phyloP scores from a whole-genome alignment of 2,329 filamentous ascomycete species.

The Talaromyces sp. region DNA sequence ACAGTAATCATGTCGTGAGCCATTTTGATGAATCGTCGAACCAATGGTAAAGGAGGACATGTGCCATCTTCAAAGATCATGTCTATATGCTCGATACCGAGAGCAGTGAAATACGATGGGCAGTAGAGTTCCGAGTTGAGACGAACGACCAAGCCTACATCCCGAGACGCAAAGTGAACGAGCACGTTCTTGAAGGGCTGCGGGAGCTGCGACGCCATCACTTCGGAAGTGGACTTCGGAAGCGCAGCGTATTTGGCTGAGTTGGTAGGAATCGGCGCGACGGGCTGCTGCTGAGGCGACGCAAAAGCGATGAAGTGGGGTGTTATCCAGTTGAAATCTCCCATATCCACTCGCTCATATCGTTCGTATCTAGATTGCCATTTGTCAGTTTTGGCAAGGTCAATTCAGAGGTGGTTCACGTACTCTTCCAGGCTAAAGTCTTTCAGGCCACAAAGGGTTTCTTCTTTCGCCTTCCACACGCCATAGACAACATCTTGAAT shows the following conservation, averaged over 20 bases:
- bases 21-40: conserved; percentile 89
- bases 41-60: conserved; percentile 81
- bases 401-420: conserved; percentile 20
- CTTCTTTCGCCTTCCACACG: conserved; percentile 97
- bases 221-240: conserved; percentile 68
- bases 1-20: conserved; percentile 91
- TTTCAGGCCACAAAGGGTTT: conserved; percentile 82
- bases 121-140: conserved; percentile 95
- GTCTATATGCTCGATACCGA: conserved; percentile 92
- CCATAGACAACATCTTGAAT: conserved; percentile 98
- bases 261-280: conserved; percentile 64
- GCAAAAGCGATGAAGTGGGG: conserved; percentile 94
- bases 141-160: conserved; percentile 89
- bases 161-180: conserved; percentile 77
- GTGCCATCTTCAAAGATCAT: conserved; percentile 99
- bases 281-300: conserved; percentile 79
- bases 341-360: conserved; percentile 93
- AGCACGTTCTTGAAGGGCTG: conserved; percentile 94
- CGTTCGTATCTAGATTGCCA: conserved; percentile 67
- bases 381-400: background rate
- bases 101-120: conserved; percentile 90
- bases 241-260: conserved; percentile 70
- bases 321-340: conserved; percentile 99
- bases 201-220: conserved; percentile 67
- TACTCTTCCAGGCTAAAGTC: conserved; percentile 92